Evolutionary conservation across 371 early-diverging fungal species (phyloP), one percentile per base, ranked within the genome.

Genomic region (Actinomucor elegans): DNA sequence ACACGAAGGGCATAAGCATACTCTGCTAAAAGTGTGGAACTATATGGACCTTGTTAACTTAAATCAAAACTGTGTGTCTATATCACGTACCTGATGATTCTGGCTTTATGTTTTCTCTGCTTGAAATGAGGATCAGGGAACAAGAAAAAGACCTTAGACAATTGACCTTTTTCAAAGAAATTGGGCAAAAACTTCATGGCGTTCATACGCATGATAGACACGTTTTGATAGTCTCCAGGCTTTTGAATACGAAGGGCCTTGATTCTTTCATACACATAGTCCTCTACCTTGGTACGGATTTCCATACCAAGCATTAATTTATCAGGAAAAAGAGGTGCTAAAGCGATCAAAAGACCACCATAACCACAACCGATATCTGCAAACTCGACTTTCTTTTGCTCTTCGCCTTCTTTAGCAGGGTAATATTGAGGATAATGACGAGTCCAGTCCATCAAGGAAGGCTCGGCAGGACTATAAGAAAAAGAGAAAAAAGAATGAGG

Each of bases 61-160:
- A n/a, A n/a, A n/a, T n/a, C n/a, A n/a, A n/a, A n/a, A n/a, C n/a
- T n/a, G n/a, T n/a, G n/a, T n/a, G n/a, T n/a, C n/a, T n/a, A n/a
- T n/a, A 20, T 10, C 20, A 58, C 57, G 54, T 79, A 83, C 84
- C 93, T 94, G 55, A 99, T 92, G 57, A 99, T 98, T 46, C 99
- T 83, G 1, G 95, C 97, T 83, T 99, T 99, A 77, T 99, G 98
- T 78, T 99, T 99, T 72, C 93, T 86, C 67, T 95, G 98, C 72
- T 99, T 99, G 73, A 99, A 99, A 66, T 99, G 99, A 21, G 99
- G 99, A 76, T 99, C 99, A 42, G 98, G 95, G 63, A 93, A 94
- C 61, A 99, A 83, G 71, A 99, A 94, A 69, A 99, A 99, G 68
- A 99, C 85, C 75, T 99, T 99, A 31, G 89, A 83, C 35, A 99